Conservation (phyloP, 2,329 filamentous ascomycete species). For the Botrytis pseudocinerea region DNA sequence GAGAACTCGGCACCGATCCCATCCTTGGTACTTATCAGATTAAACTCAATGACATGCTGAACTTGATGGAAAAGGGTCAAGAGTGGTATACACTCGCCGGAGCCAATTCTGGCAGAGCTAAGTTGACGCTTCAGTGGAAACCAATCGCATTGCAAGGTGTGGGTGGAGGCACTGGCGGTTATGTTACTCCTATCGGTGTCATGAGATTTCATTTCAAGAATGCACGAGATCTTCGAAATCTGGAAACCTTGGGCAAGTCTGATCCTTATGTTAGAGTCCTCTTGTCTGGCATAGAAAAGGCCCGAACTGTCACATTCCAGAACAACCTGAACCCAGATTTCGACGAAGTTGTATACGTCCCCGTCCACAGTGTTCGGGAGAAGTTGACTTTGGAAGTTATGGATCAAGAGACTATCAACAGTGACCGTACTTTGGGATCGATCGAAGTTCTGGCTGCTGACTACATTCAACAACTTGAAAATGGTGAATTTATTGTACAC, state of each 20-base stretch:
- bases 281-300: conserved; percentile 87
- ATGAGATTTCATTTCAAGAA: conserved; percentile 90
- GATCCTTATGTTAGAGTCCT: conserved; percentile 91
- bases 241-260: conserved; percentile 94
- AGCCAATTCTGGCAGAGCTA: conserved; percentile 78
- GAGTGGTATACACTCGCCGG: conserved; percentile 93
- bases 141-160: conserved; percentile 84
- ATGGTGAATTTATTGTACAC: conserved; percentile 77
- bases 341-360: conserved; percentile 94
- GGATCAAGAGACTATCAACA: conserved; percentile 91
- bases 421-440: conserved; percentile 83
- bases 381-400: conserved; percentile 89
- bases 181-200: conserved; percentile 90
- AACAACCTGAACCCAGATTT: conserved; percentile 95
- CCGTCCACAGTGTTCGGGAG: conserved; percentile 81
- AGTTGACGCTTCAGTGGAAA: conserved; percentile 93
- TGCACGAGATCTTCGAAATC: conserved; percentile 80
- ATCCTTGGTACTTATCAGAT: conserved; percentile 92
- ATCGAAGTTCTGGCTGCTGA: conserved; percentile 76
- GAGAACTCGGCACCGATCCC: conserved; percentile 79
- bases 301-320: conserved; percentile 88
- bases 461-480: conserved; percentile 74
- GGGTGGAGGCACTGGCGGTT: conserved; percentile 76
- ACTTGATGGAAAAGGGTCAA: conserved; percentile 86
- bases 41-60: conserved; percentile 89